Evolutionary conservation across 1,284 basidiomycete genomes (phyloP).

Genomic region (Cystobasidium pallidum): DNA sequence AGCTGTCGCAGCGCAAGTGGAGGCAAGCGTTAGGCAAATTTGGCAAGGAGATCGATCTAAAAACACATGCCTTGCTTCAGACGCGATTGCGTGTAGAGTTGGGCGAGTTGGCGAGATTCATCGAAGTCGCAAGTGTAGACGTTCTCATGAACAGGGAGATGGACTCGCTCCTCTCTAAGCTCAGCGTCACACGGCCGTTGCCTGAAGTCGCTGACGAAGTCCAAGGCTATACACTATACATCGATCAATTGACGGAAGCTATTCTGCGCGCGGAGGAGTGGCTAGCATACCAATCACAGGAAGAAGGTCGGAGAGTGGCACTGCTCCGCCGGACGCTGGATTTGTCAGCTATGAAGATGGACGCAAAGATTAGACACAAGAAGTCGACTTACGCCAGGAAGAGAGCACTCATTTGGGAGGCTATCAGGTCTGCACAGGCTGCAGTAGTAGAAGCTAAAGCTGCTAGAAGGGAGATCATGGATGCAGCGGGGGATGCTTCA

Average conservation of each 20-base stretch:
- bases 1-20: neutral
- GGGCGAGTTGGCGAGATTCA: slow-evolving; percentile 5
- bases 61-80: slow-evolving; percentile 8
- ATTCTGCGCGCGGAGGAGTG: slow-evolving; percentile 1
- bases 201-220: neutral
- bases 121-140: slow-evolving; percentile 9
- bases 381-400: neutral
- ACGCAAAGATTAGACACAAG: neutral
- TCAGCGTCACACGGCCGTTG: neutral
- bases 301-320: neutral
- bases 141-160: neutral
- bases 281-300: neutral
- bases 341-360: slow-evolving; percentile 15
- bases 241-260: neutral
- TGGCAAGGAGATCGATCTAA: slow-evolving; percentile 5
- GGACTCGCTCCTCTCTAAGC: neutral
- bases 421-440: neutral
- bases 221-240: neutral
- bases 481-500: neutral
- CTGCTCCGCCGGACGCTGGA: neutral
- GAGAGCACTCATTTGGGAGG: neutral
- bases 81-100: slow-evolving; percentile 6
- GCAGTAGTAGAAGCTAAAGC: slow-evolving; percentile 3
- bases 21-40: neutral
- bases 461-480: slow-evolving; percentile 7